phyloP scores from a whole-genome alignment of 495 filamentous ascomycete species.

The Tetracladium setigerum region DNA sequence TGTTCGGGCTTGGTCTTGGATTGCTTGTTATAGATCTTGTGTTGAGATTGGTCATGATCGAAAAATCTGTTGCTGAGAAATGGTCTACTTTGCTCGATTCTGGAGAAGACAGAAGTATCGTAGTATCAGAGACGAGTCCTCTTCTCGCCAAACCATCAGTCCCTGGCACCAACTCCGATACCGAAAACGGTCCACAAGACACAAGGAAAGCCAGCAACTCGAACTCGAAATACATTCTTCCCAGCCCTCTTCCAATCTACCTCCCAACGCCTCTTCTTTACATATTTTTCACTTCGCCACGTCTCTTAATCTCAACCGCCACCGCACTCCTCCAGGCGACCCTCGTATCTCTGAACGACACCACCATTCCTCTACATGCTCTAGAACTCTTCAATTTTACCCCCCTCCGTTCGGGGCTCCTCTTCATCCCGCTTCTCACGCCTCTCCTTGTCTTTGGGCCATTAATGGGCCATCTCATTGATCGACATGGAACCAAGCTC shows the following conservation, averaged over 20 bases:
- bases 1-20: slow-evolving; percentile 48
- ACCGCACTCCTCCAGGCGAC: slow-evolving; percentile 43
- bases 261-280: too few relatives aligned
- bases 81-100: background rate
- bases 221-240: too few relatives aligned
- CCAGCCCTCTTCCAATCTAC: too few relatives aligned
- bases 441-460: slow-evolving; percentile 38
- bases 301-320: slow-evolving; percentile 36
- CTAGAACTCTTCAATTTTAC: slow-evolving; percentile 44
- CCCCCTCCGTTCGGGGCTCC: slow-evolving; percentile 47
- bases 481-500: slow-evolving; percentile 42
- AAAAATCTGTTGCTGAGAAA: slow-evolving; percentile 40
- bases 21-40: slow-evolving; percentile 50
- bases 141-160: too few relatives aligned
- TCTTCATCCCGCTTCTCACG: slow-evolving; percentile 42
- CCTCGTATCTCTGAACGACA: slow-evolving; percentile 44
- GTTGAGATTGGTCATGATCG: slow-evolving; percentile 52
- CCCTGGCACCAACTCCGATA: too few relatives aligned
- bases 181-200: too few relatives aligned
- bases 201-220: too few relatives aligned
- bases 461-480: slow-evolving; percentile 40
- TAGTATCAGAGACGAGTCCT: too few relatives aligned
- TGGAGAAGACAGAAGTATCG: too few relatives aligned
- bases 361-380: slow-evolving; percentile 47
- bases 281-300: slow-evolving; percentile 11